Evolutionary conservation across 2,329 filamentous ascomycete species (phyloP).

Genomic region (Xylaria arbuscula): DNA sequence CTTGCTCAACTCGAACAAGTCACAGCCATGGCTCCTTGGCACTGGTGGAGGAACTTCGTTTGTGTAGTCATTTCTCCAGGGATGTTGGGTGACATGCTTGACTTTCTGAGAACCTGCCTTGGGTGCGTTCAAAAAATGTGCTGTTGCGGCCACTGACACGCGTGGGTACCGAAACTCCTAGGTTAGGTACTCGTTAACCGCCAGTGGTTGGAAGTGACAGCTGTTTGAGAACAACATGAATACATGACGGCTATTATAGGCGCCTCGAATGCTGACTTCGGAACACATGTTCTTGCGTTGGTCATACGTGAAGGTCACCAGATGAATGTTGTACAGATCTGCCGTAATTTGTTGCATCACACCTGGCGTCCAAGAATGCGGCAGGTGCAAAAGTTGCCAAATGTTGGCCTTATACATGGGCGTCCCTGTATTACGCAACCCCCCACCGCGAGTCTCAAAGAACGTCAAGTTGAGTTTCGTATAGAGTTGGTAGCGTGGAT

Average conservation of each 20-base stretch:
- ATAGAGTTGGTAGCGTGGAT: constrained; percentile 48
- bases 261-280: constrained; percentile 47
- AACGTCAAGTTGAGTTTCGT: constrained; percentile 43
- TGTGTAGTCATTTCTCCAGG: constrained; percentile 46
- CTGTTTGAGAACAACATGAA: constrained; percentile 46
- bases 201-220: constrained; percentile 50
- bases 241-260: constrained; percentile 51
- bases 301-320: constrained; percentile 48
- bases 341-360: constrained; percentile 50
- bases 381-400: constrained; percentile 49
- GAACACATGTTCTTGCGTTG: constrained; percentile 33
- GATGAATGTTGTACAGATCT: constrained; percentile 50
- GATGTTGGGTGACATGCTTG: constrained; percentile 34
- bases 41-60: constrained; percentile 41
- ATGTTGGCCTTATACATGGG: constrained; percentile 44
- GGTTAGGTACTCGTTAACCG: constrained; percentile 49
- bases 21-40: constrained; percentile 38
- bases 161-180: constrained; percentile 52
- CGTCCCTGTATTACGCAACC: neutral
- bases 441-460: constrained; percentile 14
- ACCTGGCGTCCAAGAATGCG: constrained; percentile 47
- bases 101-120: constrained; percentile 32
- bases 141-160: constrained; percentile 43
- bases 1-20: constrained; percentile 29
- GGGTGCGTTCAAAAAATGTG: constrained; percentile 40